A percentile compares a stretch with the other conserved stretches of the same genome.
These are phyloP conservation scores for Fusarium globosum DNA, from an alignment of 2,329 filamentous ascomycete species.

Conservation along the genomic window DNA sequence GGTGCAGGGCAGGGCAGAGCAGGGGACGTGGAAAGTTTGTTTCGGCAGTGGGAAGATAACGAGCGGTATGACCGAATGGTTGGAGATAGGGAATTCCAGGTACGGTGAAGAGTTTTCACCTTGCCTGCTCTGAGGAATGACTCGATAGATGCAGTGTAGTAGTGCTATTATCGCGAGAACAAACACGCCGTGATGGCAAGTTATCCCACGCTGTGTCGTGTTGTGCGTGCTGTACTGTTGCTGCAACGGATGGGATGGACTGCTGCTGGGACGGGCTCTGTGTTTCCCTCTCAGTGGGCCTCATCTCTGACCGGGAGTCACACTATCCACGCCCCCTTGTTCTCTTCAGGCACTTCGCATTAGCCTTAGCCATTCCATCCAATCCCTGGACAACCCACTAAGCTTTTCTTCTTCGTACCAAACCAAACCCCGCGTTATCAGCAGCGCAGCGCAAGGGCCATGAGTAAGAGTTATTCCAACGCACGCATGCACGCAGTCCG, in stretches of 20 bases:
- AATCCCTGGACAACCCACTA: neutral
- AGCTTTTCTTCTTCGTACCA: neutral
- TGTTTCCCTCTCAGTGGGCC: slow-evolving; percentile 13
- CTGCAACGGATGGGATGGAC: neutral
- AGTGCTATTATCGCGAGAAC: neutral
- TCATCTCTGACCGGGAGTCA: slow-evolving; percentile 9
- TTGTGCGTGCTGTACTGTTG: neutral
- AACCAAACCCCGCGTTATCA: slow-evolving; percentile 36
- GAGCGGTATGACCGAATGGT: neutral
- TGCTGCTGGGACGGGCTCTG: neutral
- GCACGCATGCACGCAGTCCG: neutral
- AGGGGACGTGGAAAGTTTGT: neutral
- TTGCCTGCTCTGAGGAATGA: neutral
- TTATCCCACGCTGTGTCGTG: neutral
- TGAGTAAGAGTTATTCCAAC: neutral
- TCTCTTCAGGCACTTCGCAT: slow-evolving; percentile 8
- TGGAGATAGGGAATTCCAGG: slow-evolving; percentile 12
- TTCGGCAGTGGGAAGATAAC: neutral
- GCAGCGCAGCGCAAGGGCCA: neutral
- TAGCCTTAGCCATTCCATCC: neutral
- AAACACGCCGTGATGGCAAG: neutral
- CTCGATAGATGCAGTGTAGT: neutral
- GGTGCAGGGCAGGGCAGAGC: neutral
- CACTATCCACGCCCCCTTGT: slow-evolving; percentile 17
- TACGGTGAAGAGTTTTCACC: slow-evolving; percentile 13